Evolutionary conservation across 2,329 filamentous ascomycete species (phyloP).

Genomic region (Scedosporium aurantiacum): DNA sequence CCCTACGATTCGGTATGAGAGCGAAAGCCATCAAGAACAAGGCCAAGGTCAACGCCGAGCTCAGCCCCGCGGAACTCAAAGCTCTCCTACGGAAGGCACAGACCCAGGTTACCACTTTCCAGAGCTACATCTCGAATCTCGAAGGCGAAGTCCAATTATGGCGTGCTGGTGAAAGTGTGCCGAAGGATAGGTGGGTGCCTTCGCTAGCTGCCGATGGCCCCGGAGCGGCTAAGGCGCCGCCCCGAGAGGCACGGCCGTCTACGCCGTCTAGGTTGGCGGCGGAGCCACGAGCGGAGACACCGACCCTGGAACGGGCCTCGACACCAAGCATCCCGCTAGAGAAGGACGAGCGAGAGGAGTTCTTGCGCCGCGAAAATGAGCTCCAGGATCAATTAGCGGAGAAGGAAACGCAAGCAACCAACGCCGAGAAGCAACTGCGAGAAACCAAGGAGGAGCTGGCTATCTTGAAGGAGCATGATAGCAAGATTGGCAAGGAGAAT

Average conservation of each 20-base stretch:
- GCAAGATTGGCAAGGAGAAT: conserved; percentile 77
- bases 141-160: conserved; percentile 79
- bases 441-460: conserved; percentile 79
- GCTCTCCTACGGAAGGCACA: conserved; percentile 85
- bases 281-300: conserved; percentile 53
- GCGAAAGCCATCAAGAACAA: conserved; percentile 99
- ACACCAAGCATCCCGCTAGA: conserved; percentile 84
- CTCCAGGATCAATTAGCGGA: conserved; percentile 93
- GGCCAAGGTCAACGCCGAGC: conserved; percentile 97
- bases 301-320: conserved; percentile 63
- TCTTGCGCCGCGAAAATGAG: conserved; percentile 88
- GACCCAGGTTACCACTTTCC: conserved; percentile 77
- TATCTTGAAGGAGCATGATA: conserved; percentile 76
- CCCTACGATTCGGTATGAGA: conserved; percentile 85
- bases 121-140: conserved; percentile 71
- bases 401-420: conserved; percentile 70
- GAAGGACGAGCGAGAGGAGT: conserved; percentile 95
- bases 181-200: conserved; percentile 78
- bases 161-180: conserved; percentile 79
- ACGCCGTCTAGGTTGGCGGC: conserved; percentile 36
- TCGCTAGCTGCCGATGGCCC: conserved; percentile 42
- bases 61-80: conserved; percentile 93
- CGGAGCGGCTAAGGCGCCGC: conserved; percentile 20
- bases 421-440: conserved; percentile 67
- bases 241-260: conserved; percentile 38